phyloP scores from a whole-genome alignment of 768 basidiomycete species.

The Erythrobasidium yunnanense region DNA sequence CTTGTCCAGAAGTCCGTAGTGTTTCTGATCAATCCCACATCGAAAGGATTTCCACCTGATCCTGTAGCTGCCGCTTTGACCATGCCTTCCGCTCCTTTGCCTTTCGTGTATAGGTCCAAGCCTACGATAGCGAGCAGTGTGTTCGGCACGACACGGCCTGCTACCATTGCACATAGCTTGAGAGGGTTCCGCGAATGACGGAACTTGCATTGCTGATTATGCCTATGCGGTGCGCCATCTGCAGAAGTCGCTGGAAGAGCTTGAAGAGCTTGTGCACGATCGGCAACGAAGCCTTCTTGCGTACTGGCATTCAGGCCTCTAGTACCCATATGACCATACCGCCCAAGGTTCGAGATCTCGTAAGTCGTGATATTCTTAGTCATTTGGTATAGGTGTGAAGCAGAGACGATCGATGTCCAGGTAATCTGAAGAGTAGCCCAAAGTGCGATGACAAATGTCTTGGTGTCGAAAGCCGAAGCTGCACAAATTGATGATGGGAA shows the following conservation, averaged over 20 bases:
- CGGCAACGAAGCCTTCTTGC: slow-evolving; percentile 43
- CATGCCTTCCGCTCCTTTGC: slow-evolving; percentile 76
- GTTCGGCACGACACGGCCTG: slow-evolving; percentile 40
- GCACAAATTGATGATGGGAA: slow-evolving; percentile 61
- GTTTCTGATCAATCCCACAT: slow-evolving; percentile 63
- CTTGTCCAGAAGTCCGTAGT: slow-evolving; percentile 91
- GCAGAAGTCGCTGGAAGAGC: too few species aligned
- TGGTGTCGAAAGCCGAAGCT: slow-evolving; percentile 60
- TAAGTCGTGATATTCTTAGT: slow-evolving; percentile 88
- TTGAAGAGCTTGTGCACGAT: too few species aligned
- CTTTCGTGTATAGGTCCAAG: slow-evolving; percentile 84
- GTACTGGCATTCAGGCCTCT: slow-evolving; percentile 34
- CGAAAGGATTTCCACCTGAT: slow-evolving; percentile 80
- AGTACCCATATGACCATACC: slow-evolving; percentile 86
- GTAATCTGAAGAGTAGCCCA: slow-evolving; percentile 92
- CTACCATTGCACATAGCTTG: neutral
- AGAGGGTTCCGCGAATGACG: slow-evolving; percentile 41
- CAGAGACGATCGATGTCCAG: slow-evolving; percentile 82
- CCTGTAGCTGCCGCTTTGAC: slow-evolving; percentile 49
- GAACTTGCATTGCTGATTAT: too few species aligned
- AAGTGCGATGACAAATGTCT: slow-evolving; percentile 65
- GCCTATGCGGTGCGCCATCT: too few species aligned
- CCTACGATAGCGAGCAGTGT: slow-evolving; percentile 87
- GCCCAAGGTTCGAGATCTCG: slow-evolving; percentile 86
- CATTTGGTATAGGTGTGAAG: slow-evolving; percentile 82